phyloP scores from a whole-genome alignment of 208 protist genomes.

The Leishmania tarentolae region DNA sequence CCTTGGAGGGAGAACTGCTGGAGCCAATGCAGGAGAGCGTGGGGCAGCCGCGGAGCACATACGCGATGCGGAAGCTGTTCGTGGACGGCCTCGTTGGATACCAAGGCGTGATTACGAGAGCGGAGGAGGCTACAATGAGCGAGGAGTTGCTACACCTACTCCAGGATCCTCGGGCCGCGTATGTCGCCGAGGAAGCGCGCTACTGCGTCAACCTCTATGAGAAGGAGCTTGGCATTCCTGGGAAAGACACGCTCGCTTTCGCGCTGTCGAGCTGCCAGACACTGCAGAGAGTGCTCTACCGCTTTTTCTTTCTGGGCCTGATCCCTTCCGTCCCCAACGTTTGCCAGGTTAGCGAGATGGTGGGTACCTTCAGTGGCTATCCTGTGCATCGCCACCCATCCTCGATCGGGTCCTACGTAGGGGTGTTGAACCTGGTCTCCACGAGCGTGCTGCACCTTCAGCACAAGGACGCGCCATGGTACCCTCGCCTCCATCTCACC shows the following conservation, averaged over 20 bases:
- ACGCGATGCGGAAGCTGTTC: conserved; percentile 82
- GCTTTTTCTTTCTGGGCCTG: conserved; percentile 82
- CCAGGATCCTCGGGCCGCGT: conserved; percentile 72
- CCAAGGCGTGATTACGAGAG: conserved; percentile 76
- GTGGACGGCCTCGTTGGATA: conserved; percentile 80
- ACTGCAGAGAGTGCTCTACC: conserved; percentile 69
- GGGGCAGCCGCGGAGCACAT: conserved; percentile 78
- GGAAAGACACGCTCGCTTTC: conserved; percentile 87
- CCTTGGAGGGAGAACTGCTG: conserved; percentile 68
- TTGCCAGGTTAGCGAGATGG: conserved; percentile 90
- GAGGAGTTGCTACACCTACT: conserved; percentile 81
- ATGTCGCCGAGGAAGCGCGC: conserved; percentile 85
- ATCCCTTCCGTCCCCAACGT: conserved; percentile 87
- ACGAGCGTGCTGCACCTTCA: conserved; percentile 82
- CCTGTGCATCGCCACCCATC: conserved; percentile 82
- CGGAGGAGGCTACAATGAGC: conserved; percentile 73
- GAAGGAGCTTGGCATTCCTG: conserved; percentile 72
- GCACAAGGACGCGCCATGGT: conserved; percentile 85
- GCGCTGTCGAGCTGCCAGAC: conserved; percentile 61
- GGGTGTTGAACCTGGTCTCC: conserved; percentile 87
- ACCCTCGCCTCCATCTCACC: conserved; percentile 75
- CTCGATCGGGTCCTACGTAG: conserved; percentile 83
- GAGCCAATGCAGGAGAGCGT: conserved; percentile 65
- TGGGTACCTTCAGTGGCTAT: conserved; percentile 89
- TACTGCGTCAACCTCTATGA: conserved; percentile 93